Evolutionary conservation across 106 monocot genomes (phyloP).

Genomic region (Dactylorhiza incarnata): DNA sequence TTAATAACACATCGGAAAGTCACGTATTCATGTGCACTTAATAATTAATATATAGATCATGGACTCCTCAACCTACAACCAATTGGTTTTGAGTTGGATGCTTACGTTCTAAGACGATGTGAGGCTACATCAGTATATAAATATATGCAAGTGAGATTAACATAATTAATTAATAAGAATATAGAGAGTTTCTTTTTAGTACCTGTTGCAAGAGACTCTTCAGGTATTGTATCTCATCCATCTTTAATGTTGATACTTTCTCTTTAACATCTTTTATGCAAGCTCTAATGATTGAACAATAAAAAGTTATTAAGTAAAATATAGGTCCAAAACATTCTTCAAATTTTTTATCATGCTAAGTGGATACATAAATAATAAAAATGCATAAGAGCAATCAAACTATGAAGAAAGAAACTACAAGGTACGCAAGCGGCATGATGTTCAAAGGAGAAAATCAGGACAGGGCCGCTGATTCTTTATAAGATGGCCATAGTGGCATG

Average conservation of each 20-base stretch:
- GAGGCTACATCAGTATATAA: background rate
- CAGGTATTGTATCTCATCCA: slow-evolving; percentile 7
- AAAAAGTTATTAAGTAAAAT: background rate
- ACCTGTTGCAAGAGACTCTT: slow-evolving; percentile 5
- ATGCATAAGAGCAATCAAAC: background rate
- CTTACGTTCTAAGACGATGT: too few species aligned
- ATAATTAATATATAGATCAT: too few species aligned
- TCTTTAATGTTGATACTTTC: background rate
- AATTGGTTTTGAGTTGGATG: too few species aligned
- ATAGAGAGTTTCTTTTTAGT: background rate
- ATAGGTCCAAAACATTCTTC: background rate
- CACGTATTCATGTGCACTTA: too few species aligned
- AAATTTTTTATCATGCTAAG: background rate
- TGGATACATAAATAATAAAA: too few species aligned
- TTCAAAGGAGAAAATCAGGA: background rate
- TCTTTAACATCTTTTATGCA: slow-evolving; percentile 1
- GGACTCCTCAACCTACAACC: too few species aligned
- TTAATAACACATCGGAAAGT: too few species aligned
- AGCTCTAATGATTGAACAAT: background rate
- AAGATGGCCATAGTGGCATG: background rate
- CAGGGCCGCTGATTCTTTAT: background rate
- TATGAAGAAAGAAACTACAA: background rate
- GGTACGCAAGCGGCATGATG: background rate
- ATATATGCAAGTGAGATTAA: background rate
- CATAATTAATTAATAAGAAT: background rate